Base-by-base conservation (phyloP, 2,329 filamentous ascomycete genomes). In the Plenodomus lindquistii region DNA sequence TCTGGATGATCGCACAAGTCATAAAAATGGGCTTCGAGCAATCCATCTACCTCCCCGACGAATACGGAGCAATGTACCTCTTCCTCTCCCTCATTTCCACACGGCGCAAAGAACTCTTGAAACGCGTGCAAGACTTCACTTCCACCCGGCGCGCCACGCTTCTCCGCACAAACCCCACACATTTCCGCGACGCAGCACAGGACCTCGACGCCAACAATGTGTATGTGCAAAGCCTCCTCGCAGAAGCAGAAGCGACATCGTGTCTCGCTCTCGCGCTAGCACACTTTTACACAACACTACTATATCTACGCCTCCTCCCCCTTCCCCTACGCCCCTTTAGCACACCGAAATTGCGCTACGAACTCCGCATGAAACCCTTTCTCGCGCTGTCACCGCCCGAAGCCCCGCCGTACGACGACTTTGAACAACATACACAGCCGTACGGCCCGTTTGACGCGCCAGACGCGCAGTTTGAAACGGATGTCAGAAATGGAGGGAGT, bases 1-100 rank as follows among this genome's bases (percentile, higher is more conserved):
- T 97, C n/a, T 84, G 83, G 22, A 84, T 93, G 63, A 90, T 97
- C 81, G 87, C 93, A 67, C 88, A 86, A 78, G 87, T 95, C 38
- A 81, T 97, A 15, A 89, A 97, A 66, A 84, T 97, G 24, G 94
- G 95, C 11, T 97, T 99, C 70, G 94, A 99, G 72, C 85, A 97
- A 11, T 87, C 93, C 37, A 83, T 96, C 9, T 97, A 97, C 71
- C 85, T 93, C 44, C 81, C 85, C 0, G 88, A 96, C 69, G 94
- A 99, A 70, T 79, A 94, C 9, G 82, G 85, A 0, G 85, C 85
- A 19, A 96, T 97, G 88, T 97, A 97, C 71, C 94, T 88, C 85
- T 75, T 69, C 54, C 63, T 73, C 2, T 57, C 50, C 1, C 49
- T 57, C 35, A 63, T 73, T 19, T 50, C 63, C 0, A 55, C 55